Evolutionary conservation across 352 stramenopile species (phyloP).

Genomic region (Phytophthora idaei): DNA sequence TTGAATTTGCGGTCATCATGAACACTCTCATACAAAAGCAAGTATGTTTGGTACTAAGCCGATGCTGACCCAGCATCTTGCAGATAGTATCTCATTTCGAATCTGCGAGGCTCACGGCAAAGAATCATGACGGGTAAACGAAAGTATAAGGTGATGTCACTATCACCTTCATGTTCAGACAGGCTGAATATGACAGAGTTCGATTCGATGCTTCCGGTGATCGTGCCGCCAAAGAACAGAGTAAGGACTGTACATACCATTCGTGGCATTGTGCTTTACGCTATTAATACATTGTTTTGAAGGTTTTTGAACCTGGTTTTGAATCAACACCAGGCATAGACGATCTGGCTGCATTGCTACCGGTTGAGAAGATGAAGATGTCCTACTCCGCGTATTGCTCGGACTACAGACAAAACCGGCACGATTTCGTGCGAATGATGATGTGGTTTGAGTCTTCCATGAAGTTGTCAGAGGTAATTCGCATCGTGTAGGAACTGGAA

Average conservation of each 20-base stretch:
- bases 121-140: neutral
- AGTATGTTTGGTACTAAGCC: neutral
- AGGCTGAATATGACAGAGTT: neutral
- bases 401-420: neutral
- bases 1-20: neutral
- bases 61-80: neutral
- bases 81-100: neutral
- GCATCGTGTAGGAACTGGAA: too few species aligned
- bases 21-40: neutral
- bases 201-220: neutral
- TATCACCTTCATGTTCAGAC: too few species aligned
- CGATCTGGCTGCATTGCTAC: neutral
- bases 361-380: neutral
- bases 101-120: neutral
- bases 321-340: neutral
- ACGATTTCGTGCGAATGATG: neutral
- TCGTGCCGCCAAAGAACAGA: neutral
- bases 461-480: too few species aligned
- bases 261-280: too few species aligned
- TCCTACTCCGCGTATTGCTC: neutral
- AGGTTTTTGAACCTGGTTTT: neutral
- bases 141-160: neutral
- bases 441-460: neutral
- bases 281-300: neutral
- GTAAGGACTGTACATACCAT: neutral